These are phyloP conservation scores for Cystobasidium sp. DNA, from an alignment of 1,284 basidiomycete species.

Conservation along the genomic window DNA sequence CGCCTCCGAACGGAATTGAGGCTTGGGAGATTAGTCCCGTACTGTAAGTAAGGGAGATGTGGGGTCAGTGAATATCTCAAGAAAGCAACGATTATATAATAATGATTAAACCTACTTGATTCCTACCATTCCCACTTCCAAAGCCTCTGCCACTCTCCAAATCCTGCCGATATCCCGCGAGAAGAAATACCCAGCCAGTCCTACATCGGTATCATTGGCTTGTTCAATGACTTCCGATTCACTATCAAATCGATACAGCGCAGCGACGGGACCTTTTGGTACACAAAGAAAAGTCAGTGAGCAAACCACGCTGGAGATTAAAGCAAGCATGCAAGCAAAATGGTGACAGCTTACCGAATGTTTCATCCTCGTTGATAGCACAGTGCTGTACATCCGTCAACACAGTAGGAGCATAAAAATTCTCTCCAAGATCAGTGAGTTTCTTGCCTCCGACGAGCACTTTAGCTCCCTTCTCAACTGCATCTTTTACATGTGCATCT, in stretches of 20 bases:
- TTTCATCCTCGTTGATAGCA: constrained; percentile 52
- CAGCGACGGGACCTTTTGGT: constrained; percentile 48
- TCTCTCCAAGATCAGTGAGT: constrained; percentile 31
- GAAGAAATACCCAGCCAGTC: constrained; percentile 85
- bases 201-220: constrained; percentile 83
- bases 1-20: constrained; percentile 87
- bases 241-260: constrained; percentile 69
- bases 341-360: constrained; percentile 49
- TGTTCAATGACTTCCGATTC: constrained; percentile 87
- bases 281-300: not conserved
- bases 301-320: not conserved
- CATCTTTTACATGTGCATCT: constrained; percentile 81
- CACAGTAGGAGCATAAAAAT: constrained; percentile 50
- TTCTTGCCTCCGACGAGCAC: constrained; percentile 82
- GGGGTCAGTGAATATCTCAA: not conserved
- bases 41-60: constrained; percentile 60
- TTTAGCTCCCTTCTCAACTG: constrained; percentile 79
- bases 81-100: not conserved
- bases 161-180: constrained; percentile 85
- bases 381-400: constrained; percentile 49
- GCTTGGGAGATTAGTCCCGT: constrained; percentile 81
- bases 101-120: constrained; percentile 23
- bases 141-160: constrained; percentile 95
- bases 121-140: constrained; percentile 94
- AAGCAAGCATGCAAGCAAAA: not conserved